phyloP scores from a whole-genome alignment of 768 basidiomycete species.

The Lactifluus hygrophoroides region DNA sequence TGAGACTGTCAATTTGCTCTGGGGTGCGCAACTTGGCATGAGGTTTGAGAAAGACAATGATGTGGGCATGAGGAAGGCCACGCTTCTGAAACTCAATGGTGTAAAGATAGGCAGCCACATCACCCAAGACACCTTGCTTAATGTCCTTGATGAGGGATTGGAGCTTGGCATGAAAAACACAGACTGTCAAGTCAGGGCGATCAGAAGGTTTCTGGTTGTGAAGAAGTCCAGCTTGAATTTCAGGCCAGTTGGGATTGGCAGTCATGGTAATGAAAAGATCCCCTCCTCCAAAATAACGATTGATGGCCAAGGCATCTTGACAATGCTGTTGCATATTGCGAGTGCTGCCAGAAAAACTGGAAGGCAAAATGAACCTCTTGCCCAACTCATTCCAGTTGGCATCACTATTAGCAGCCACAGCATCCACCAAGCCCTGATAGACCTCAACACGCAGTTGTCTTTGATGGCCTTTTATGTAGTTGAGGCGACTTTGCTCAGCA shows the following conservation, averaged over 20 bases:
- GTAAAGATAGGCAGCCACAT: slow-evolving; percentile 36
- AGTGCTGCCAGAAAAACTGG: too few species aligned
- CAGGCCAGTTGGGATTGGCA: slow-evolving; percentile 42
- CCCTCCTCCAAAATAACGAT: neutral
- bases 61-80: slow-evolving; percentile 47
- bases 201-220: neutral
- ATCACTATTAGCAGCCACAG: too few species aligned
- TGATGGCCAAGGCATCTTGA: neutral
- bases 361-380: neutral
- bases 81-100: slow-evolving; percentile 52
- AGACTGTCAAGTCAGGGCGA: too few species aligned
- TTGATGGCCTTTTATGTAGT: neutral
- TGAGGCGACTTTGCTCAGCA: neutral
- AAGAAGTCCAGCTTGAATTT: neutral
- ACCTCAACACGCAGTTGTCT: too few species aligned
- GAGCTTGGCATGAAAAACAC: neutral
- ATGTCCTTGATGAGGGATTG: slow-evolving; percentile 27
- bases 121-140: slow-evolving; percentile 34
- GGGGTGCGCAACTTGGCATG: slow-evolving; percentile 29
- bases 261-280: slow-evolving; percentile 36
- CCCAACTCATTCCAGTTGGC: neutral
- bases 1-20: slow-evolving; percentile 32
- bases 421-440: too few species aligned
- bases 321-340: neutral
- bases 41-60: slow-evolving; percentile 35